Evolutionary conservation across 2,329 filamentous ascomycete species (phyloP), one percentile per base, ranked within the genome.

Genomic region (Ophiostoma himal-ulmi): DNA sequence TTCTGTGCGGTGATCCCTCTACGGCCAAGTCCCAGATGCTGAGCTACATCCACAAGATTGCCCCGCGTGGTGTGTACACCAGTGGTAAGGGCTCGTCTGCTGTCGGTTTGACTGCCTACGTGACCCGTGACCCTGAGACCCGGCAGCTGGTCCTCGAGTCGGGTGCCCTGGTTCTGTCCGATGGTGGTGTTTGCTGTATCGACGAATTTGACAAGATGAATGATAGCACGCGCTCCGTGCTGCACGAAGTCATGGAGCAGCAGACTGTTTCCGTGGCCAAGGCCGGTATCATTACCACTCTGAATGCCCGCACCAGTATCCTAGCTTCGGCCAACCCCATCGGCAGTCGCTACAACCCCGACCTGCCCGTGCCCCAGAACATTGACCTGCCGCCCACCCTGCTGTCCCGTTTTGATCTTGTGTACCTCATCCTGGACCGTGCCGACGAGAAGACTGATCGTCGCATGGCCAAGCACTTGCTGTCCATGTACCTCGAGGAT

Each of bases 311-410:
- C 77, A 98, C 95, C 1, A 96, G 92, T 74, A 97, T 99, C 77
- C 87, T 99, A 39, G 95, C 95, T 20, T 98, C 94, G 13, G 95
- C 95, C 79, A 99, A 99, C 78, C 95, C 95, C 1, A 98, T 99
- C 74, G 95, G 95, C 76, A 97, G 93, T 81, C 94, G 96, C 78
- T 99, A 99, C 82, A 98, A 99, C 80, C 91, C 93, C 2, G 94
- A 97, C 76, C 82, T 99, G 34, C 94, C 95, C 0, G 95, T 99
- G 17, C 95, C 95, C 3, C 94, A 98, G 77, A 99, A 99, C 80
- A 99, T 99, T 76, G 95, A 99, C 77, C 87, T 99, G 10, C 95
- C 95, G 0, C 95, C 95, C 0, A 99, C 95, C 0, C 85, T 99
- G 7, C 86, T 99, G 69, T 97, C 94, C 5, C 91, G 95, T 84